Percentiles rank a stretch among this genome's conserved stretches.
Evolutionary conservation across 768 basidiomycete genomes (phyloP).

Genomic region (Lenzites betulinus): DNA sequence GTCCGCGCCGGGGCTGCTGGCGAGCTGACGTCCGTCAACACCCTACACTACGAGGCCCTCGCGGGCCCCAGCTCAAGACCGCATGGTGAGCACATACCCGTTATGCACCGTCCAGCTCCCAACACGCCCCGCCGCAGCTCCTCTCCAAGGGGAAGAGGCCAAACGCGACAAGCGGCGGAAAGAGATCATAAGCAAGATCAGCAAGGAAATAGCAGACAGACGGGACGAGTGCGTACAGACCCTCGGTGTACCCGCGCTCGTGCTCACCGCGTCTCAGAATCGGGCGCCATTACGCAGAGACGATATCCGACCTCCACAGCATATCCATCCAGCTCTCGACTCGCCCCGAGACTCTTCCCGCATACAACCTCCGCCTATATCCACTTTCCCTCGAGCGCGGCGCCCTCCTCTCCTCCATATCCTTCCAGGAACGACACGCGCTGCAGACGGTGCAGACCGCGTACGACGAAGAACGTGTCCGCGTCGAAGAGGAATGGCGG

Average conservation of each 20-base stretch:
- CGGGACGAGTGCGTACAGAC: conserved; percentile 64
- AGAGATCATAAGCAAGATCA: conserved; percentile 68
- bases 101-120: conserved; percentile 1
- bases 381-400: conserved; percentile 78
- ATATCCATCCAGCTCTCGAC: conserved; percentile 64
- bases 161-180: conserved; percentile 69
- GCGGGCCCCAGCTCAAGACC: conserved; percentile 50
- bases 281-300: conserved; percentile 59
- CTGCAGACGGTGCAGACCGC: conserved; percentile 66
- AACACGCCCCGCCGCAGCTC: conserved; percentile 12
- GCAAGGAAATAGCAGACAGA: conserved; percentile 73
- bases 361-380: conserved; percentile 73
- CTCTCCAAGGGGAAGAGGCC: conserved; percentile 39
- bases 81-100: conserved; percentile 24
- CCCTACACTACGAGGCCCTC: conserved; percentile 39
- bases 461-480: conserved; percentile 75
- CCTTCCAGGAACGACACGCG: conserved; percentile 68
- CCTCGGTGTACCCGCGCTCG: neutral
- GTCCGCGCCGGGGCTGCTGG: conserved; percentile 36
- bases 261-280: conserved; percentile 39
- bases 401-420: conserved; percentile 65
- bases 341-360: conserved; percentile 62
- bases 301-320: conserved; percentile 58
- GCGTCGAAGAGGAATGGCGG: conserved; percentile 83
- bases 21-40: conserved; percentile 33